Evolutionary conservation across 2,329 filamentous ascomycete species (phyloP).

Genomic region (Cercospora brassicicola): DNA sequence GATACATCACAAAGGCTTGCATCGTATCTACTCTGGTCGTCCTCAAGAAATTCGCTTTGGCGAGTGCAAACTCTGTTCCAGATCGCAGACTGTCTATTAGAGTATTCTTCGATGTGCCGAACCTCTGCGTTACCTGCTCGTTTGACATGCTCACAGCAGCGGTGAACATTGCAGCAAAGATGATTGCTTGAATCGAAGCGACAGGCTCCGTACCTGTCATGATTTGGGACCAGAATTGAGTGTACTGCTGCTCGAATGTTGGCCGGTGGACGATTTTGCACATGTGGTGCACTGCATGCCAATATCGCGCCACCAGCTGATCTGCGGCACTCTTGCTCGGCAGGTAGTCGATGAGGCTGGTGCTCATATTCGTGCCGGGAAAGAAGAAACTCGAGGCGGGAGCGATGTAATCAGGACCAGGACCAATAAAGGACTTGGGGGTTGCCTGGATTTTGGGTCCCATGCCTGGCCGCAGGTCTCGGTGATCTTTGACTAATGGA

Average conservation of each 20-base stretch:
- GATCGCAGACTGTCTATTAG: constrained; percentile 64
- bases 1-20: constrained; percentile 74
- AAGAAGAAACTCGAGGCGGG: constrained; percentile 69
- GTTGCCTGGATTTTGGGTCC: constrained; percentile 30
- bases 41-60: constrained; percentile 68
- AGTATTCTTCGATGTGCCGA: constrained; percentile 57
- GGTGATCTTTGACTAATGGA: constrained; percentile 23
- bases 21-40: constrained; percentile 73
- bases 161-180: constrained; percentile 69
- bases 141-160: constrained; percentile 64
- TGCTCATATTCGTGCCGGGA: constrained; percentile 49
- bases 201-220: constrained; percentile 61
- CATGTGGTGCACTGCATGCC: constrained; percentile 66
- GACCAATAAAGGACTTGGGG: constrained; percentile 57
- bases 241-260: constrained; percentile 65
- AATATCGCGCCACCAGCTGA: constrained; percentile 66
- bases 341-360: constrained; percentile 60
- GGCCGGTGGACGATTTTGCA: constrained; percentile 67
- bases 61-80: constrained; percentile 66
- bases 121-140: constrained; percentile 49
- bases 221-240: constrained; percentile 65
- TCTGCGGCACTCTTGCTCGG: constrained; percentile 61
- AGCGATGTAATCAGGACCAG: constrained; percentile 65
- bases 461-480: constrained; percentile 22
- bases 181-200: constrained; percentile 64